Percentiles rank a stretch among this genome's conserved stretches.
Conservation (phyloP, 1,284 basidiomycete species). For the Lignosus rhinocerotis region DNA sequence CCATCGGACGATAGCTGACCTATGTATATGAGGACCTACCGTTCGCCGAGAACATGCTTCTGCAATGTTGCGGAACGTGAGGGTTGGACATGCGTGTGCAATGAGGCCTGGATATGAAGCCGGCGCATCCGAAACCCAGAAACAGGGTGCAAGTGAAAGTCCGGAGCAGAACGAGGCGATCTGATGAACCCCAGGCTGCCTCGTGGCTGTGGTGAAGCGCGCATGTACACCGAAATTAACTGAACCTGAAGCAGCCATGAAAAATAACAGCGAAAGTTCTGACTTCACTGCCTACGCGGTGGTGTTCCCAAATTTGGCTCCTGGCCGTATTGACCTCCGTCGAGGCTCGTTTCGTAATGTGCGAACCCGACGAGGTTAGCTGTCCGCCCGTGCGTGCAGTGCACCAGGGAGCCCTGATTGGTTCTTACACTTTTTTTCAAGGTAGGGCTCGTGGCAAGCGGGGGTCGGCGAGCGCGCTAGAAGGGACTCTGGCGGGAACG, state of each 20-base stretch:
- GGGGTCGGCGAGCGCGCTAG: too few species aligned
- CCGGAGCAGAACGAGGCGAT: slow-evolving; percentile 8
- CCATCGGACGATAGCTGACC: slow-evolving; percentile 17
- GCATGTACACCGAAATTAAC: neutral
- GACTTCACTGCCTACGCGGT: too few species aligned
- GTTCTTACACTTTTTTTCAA: too few species aligned
- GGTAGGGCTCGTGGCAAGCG: too few species aligned
- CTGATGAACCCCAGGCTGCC: slow-evolving; percentile 11
- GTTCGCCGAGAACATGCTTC: slow-evolving; percentile 14
- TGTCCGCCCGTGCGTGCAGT: too few species aligned
- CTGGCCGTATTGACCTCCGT: too few species aligned
- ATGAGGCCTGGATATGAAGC: slow-evolving; percentile 22
- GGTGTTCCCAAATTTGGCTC: too few species aligned
- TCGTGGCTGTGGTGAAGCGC: slow-evolving; percentile 10
- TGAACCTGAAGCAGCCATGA: neutral
- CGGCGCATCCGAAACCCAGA: slow-evolving; percentile 13
- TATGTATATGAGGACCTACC: slow-evolving; percentile 13
- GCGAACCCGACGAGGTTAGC: too few species aligned
- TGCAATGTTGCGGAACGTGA: slow-evolving; percentile 20
- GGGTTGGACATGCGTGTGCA: slow-evolving; percentile 18
- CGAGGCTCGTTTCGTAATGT: too few species aligned
- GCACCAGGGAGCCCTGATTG: too few species aligned
- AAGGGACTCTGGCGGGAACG: too few species aligned
- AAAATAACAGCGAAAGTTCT: too few species aligned
- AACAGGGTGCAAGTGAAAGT: slow-evolving; percentile 10